A percentile compares a stretch with the other conserved stretches of the same genome.
These are phyloP conservation scores for Mariannaea elegans DNA, from an alignment of 2,329 filamentous ascomycete genomes.

Conservation along the genomic window DNA sequence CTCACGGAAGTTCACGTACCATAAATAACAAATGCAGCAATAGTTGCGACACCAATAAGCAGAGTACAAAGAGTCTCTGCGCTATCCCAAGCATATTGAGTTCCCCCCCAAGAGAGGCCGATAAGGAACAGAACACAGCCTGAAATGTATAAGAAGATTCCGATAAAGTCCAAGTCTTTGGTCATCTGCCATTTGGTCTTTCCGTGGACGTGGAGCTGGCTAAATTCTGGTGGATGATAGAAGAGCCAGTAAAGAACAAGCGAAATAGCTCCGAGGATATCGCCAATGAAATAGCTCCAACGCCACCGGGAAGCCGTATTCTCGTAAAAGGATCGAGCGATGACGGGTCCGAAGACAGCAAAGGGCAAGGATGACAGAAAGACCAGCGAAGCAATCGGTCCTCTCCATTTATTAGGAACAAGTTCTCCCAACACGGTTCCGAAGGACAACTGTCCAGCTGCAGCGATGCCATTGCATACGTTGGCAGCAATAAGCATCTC, in stretches of 20 bases:
- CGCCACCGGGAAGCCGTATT: conserved; percentile 55
- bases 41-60: conserved; percentile 47
- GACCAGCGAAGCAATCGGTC: conserved; percentile 47
- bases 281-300: conserved; percentile 58
- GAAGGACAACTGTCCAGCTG: conserved; percentile 52
- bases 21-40: conserved; percentile 49
- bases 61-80: conserved; percentile 47
- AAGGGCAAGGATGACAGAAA: conserved; percentile 53
- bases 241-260: conserved; percentile 52
- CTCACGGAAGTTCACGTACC: conserved; percentile 29
- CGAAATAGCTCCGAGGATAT: conserved; percentile 51
- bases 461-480: conserved; percentile 48
- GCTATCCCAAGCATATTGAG: conserved; percentile 52
- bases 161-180: conserved; percentile 55
- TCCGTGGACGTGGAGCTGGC: conserved; percentile 50
- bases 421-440: conserved; percentile 52
- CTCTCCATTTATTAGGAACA: conserved; percentile 52
- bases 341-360: conserved; percentile 55
- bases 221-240: conserved; percentile 57
- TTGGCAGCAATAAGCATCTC: conserved; percentile 49
- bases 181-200: conserved; percentile 49
- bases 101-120: conserved; percentile 54
- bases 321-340: conserved; percentile 54
- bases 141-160: conserved; percentile 52
- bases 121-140: conserved; percentile 54